Evolutionary conservation across 2,329 filamentous ascomycete species (phyloP).

Genomic region (Trichoderma semiorbis): DNA sequence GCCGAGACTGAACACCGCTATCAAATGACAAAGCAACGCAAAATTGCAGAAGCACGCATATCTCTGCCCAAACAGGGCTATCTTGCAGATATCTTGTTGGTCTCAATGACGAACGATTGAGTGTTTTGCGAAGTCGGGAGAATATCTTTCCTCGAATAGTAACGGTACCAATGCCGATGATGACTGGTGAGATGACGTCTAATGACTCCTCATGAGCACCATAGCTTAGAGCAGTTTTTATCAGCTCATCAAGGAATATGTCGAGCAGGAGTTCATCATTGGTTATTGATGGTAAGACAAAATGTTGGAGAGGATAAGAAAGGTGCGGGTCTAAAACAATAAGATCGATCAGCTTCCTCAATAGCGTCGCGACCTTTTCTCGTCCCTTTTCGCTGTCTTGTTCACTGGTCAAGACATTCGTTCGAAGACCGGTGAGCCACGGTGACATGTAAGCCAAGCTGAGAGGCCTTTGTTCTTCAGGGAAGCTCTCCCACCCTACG

Average conservation of each 20-base stretch:
- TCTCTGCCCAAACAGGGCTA: slow-evolving; percentile 66
- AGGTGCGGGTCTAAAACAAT: slow-evolving; percentile 59
- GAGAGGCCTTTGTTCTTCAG: slow-evolving; percentile 62
- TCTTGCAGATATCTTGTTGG: slow-evolving; percentile 64
- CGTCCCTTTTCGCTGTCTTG: slow-evolving; percentile 61
- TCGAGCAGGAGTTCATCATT: slow-evolving; percentile 64
- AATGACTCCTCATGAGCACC: slow-evolving; percentile 57
- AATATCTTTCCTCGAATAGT: slow-evolving; percentile 64
- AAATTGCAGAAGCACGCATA: slow-evolving; percentile 64
- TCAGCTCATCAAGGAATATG: slow-evolving; percentile 63
- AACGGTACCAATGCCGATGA: slow-evolving; percentile 61
- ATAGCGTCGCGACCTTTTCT: slow-evolving; percentile 61
- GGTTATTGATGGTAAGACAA: slow-evolving; percentile 62
- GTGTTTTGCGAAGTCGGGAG: slow-evolving; percentile 61
- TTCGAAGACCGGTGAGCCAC: slow-evolving; percentile 61
- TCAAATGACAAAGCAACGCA: slow-evolving; percentile 66
- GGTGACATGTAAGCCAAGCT: slow-evolving; percentile 68
- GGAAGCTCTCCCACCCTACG: slow-evolving; percentile 67
- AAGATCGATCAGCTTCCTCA: slow-evolving; percentile 65
- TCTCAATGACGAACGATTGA: slow-evolving; percentile 63
- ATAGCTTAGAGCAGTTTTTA: slow-evolving; percentile 58
- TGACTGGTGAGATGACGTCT: slow-evolving; percentile 59
- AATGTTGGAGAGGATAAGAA: slow-evolving; percentile 59
- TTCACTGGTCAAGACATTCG: slow-evolving; percentile 56
- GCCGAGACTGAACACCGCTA: slow-evolving; percentile 62